Percentiles rank a stretch among this genome's conserved stretches.
phyloP scores from a whole-genome alignment of 352 stramenopile genomes.

The Pythium plurisporium region DNA sequence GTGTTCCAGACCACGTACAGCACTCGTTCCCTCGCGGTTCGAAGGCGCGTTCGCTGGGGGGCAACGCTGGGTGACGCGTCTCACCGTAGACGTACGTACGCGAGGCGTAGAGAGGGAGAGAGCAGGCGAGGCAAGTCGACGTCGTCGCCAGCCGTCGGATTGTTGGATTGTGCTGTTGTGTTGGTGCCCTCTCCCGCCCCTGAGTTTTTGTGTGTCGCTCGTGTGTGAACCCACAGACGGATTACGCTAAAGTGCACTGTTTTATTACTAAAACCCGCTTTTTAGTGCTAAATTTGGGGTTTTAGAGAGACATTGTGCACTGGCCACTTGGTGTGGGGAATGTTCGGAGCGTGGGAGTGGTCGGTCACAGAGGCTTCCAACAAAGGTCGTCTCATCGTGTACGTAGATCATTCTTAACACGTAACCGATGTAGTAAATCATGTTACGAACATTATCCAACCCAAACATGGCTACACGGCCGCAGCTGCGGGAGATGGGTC shows the following conservation, averaged over 20 bases:
- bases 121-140: background rate
- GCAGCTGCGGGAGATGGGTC: too few relatives aligned
- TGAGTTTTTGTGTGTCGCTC: constrained; percentile 6
- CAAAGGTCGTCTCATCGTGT: background rate
- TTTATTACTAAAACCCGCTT: background rate
- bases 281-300: background rate
- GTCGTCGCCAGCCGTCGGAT: background rate
- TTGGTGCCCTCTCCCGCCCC: background rate
- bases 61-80: background rate
- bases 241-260: background rate
- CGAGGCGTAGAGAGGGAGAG: background rate
- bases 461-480: constrained; percentile 20
- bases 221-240: constrained; percentile 8
- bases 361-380: too few relatives aligned
- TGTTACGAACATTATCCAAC: background rate
- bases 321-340: constrained; percentile 9
- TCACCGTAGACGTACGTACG: too few relatives aligned
- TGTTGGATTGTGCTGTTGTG: background rate
- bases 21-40: background rate
- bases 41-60: background rate
- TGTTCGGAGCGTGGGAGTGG: too few relatives aligned
- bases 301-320: background rate
- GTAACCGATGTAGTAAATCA: background rate
- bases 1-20: background rate
- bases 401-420: constrained; percentile 4